Evolutionary conservation across 1,284 basidiomycete species (phyloP), one percentile per base, ranked within the genome.

Genomic region (Ustilago sp.): DNA sequence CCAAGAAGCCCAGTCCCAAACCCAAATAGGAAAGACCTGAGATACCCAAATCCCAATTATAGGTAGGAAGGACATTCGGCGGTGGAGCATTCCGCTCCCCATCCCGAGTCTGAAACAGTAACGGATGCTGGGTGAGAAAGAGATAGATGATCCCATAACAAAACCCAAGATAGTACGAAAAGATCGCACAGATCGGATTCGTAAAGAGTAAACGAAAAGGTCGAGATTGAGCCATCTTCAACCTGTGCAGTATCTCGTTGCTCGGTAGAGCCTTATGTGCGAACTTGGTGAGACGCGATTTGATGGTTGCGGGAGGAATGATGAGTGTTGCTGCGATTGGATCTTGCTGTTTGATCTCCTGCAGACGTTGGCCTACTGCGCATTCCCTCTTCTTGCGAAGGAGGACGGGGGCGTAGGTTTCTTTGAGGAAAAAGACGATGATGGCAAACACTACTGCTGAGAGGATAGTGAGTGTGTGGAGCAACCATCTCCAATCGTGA

Each of bases 111-210:
- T 83, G 72, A 61, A 87, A 89, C 31, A 88, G 73, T 0, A 89
- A 68, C 4, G 88, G 88, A 11, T 88, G 79, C 60, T 83, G 76
- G 8, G 85, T 84, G 35, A 88, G 85, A 52, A 88, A 83, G 66
- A 87, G 87, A 17, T 88, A 81, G 61, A 82, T 72, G 71, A 87
- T 80, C 11, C 87, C 87, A 65, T 88, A 89, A 55, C 87, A 83
- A 74, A 87, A 89, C 0, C 87, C 87, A 60, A 88, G 87, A 75
- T 89, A 88, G 47, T 83, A 52, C 3, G 84, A 85, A 63, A 88
- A 88, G 38, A 87, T 80, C 56, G 87, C 83, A 28, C 86, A 86
- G 65, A 77, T 72, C 51, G 63, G 74, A 55, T 76, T 83, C 66
- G 68, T 83, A 72, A 80, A 84, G 32, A 68, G 80, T 57, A 76